Base-by-base conservation (phyloP, 2,329 filamentous ascomycete genomes). In the Exophiala dermatitidis region DNA sequence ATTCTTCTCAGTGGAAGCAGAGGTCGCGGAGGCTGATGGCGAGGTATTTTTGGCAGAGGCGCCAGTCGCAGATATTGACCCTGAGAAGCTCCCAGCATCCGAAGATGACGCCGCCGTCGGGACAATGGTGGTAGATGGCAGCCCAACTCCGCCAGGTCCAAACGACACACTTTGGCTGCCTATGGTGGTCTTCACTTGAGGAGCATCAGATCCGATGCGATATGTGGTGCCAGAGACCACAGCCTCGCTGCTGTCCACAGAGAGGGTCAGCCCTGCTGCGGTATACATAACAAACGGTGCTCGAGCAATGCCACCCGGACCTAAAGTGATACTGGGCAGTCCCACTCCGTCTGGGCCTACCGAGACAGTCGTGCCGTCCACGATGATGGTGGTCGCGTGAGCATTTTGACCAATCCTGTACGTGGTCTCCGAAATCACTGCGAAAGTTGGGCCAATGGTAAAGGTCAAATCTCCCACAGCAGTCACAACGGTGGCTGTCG, bases 141-240 rank as follows among this genome's bases (percentile, higher is more conserved):
- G 68, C 3, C 67, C 66, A 4, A 82, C 67, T n/a, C 78, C 80
- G 2, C 63, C 64, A 0, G 78, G 72, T 1, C 73, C 77, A 40
- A 81, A 73, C 0, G 72, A 78, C 30, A 83, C 66, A 0, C 71
- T 77, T 63, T 81, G 70, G 1, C 75, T 74, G 4, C 71, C 74
- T 0, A 75, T 68, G 0, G 73, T 75, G 0, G 74, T 80, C 1
- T 67, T 74, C 7, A 64, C 63, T n/a, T 64, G 64, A 32, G 56
- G 47, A 2, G 69, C 68, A 7, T 69, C 71, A 0, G 74, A 69
- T 0, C 77, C 78, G 46, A 82, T 66, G 1, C 74, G 77, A 60
- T 79, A 81, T 0, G 75, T 79, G 2, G 67, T 67, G 33, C 74
- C 74, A 34, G 71, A 68, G 46, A 84, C 68, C 30, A 82, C 71